Base-by-base conservation (phyloP, 768 basidiomycete genomes). In the Tulasnella sp. region DNA sequence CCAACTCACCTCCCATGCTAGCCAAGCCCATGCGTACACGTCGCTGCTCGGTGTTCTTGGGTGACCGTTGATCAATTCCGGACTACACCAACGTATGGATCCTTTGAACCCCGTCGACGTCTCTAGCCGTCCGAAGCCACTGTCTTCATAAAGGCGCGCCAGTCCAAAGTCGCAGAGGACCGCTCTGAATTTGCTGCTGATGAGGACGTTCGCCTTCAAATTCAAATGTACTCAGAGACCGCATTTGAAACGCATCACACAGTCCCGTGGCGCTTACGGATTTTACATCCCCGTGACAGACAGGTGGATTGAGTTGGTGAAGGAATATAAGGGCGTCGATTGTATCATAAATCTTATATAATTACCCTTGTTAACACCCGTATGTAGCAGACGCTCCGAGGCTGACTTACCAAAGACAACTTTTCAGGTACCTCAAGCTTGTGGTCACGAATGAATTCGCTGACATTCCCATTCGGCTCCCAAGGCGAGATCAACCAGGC, bases 21-120 rank as follows among this genome's bases (percentile, higher is more conserved):
- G 46, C 37, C 44, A 77, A 1, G 50, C 76, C 76, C 76, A 77
- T 4, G 76, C 76, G 12, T 50, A 77, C 6, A 77, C 54, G 28
- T 77, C 76, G 22, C 76, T 77, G 18, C 12, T 44, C 3, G 54
- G n/a, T 6, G 76, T 50, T n/a, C 76, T 50, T 4, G 76, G 54
- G 11, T 77, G 48, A 20, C 76, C 76, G n/a, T 60, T 50, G 44
- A 77, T 41, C n/a, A 77, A 37, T n/a, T 77, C 76, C 14, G 76
- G 76, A 60, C 76, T 77, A n/a, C 76, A 77, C 48, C 54, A 77
- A 3, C 48, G 44, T 3, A 77, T 77, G 0, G 76, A 77, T 40
- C 76, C 76, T 24, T 77, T 77, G 46, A 77, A 77, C 4, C 76
- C 76, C 37, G 34, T 50, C 5, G 76, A 50, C 37, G 76, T 77